phyloP scores from a whole-genome alignment of 2,329 filamentous ascomycete genomes.

The Periconia macrospinosa region DNA sequence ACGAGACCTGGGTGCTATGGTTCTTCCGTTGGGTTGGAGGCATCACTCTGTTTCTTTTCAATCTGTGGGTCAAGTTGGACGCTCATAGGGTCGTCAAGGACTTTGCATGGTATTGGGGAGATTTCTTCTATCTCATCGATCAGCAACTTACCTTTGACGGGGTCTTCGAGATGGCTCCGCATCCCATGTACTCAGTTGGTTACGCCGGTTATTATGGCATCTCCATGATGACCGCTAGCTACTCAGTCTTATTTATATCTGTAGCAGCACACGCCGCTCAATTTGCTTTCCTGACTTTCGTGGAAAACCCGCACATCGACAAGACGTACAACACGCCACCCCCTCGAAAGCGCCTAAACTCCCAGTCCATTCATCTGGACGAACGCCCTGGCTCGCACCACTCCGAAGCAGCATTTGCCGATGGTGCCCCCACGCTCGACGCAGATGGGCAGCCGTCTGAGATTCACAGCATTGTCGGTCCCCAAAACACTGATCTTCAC shows the following conservation, averaged over 20 bases:
- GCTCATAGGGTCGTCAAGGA: constrained; percentile 98
- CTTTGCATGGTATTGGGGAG: constrained; percentile 99
- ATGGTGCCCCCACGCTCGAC: constrained; percentile 43
- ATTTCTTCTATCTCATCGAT: constrained; percentile 98
- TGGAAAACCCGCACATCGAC: constrained; percentile 97
- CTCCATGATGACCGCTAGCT: constrained; percentile 96
- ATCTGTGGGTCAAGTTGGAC: constrained; percentile 97
- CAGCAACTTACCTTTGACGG: constrained; percentile 97
- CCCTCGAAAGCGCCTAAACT: constrained; percentile 60
- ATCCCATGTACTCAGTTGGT: constrained; percentile 98
- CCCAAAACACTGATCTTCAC: constrained; percentile 84
- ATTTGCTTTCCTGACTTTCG: constrained; percentile 85
- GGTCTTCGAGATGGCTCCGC: constrained; percentile 97
- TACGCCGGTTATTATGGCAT: constrained; percentile 99
- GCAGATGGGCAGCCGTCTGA: constrained; percentile 60
- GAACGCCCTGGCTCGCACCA: constrained; percentile 39
- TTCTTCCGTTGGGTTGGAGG: constrained; percentile 77
- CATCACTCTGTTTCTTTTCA: constrained; percentile 82
- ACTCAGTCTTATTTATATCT: constrained; percentile 95
- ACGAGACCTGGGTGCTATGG: constrained; percentile 71
- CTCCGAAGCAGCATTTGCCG: constrained; percentile 43
- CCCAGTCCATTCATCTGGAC: constrained; percentile 43
- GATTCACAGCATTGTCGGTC: constrained; percentile 81
- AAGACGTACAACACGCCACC: constrained; percentile 93
- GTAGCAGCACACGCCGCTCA: constrained; percentile 93